A percentile compares a stretch with the other conserved stretches of the same genome.
Evolutionary conservation across 208 protist genomes (phyloP).

Genomic region (Porcisia hertigi): DNA sequence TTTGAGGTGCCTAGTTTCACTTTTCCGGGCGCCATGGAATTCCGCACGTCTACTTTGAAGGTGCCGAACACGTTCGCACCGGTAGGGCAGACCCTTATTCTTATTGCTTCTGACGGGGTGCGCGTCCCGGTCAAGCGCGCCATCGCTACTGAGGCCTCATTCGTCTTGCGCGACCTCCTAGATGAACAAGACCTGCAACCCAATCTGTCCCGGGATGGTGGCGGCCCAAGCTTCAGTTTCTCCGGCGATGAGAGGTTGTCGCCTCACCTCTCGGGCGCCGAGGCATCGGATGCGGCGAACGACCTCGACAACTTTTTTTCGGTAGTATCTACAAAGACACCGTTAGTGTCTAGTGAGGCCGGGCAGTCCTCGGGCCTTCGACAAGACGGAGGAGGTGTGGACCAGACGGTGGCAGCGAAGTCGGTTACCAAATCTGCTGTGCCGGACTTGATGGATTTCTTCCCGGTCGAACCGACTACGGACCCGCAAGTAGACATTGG

Average conservation of each 20-base stretch:
- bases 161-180: slow-evolving; percentile 75
- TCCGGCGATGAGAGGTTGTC: neutral
- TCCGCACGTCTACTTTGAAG: slow-evolving; percentile 5
- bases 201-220: slow-evolving; percentile 4
- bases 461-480: slow-evolving; percentile 4
- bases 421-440: slow-evolving; percentile 1
- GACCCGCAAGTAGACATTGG: neutral
- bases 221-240: neutral
- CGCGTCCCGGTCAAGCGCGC: slow-evolving; percentile 58
- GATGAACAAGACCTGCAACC: slow-evolving; percentile 50
- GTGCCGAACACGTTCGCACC: neutral
- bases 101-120: slow-evolving; percentile 70
- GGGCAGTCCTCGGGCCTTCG: neutral
- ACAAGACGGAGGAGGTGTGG: neutral
- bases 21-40: slow-evolving; percentile 1
- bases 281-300: neutral
- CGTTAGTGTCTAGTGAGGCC: neutral
- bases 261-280: neutral
- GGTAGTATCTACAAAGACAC: neutral
- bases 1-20: neutral
- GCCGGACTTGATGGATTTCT: slow-evolving; percentile 34
- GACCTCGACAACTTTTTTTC: slow-evolving; percentile 31
- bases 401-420: neutral
- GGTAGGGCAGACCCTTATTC: slow-evolving; percentile 47
- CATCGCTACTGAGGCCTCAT: slow-evolving; percentile 75